These are phyloP conservation scores for Plenodomus tracheiphilus DNA, from an alignment of 2,329 filamentous ascomycete genomes.

Conservation along the genomic window DNA sequence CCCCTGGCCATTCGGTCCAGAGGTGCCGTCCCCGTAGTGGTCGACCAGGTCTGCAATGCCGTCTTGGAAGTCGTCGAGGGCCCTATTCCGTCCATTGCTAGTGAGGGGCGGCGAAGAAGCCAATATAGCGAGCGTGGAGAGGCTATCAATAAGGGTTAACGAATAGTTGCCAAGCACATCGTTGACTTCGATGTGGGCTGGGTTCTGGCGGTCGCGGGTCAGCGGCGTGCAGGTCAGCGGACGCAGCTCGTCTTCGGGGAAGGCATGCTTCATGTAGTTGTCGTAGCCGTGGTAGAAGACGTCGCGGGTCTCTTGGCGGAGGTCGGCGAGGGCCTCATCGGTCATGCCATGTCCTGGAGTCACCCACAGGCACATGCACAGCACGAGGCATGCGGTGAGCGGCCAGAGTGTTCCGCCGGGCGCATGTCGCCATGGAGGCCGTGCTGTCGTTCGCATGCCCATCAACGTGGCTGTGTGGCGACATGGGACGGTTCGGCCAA, in stretches of 20 bases:
- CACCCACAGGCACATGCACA: slow-evolving; percentile 36
- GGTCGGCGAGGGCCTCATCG: slow-evolving; percentile 44
- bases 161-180: slow-evolving; percentile 98
- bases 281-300: slow-evolving; percentile 98
- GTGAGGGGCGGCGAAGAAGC: slow-evolving; percentile 69
- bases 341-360: slow-evolving; percentile 49
- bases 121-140: slow-evolving; percentile 91
- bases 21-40: slow-evolving; percentile 83
- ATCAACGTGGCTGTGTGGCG: slow-evolving; percentile 24
- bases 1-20: slow-evolving; percentile 69
- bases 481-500: slow-evolving; percentile 35
- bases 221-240: slow-evolving; percentile 84
- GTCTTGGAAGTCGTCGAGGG: slow-evolving; percentile 69
- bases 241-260: slow-evolving; percentile 92
- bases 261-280: slow-evolving; percentile 92
- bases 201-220: slow-evolving; percentile 79
- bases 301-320: slow-evolving; percentile 57
- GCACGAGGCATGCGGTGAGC: slow-evolving; percentile 17
- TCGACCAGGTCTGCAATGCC: slow-evolving; percentile 75
- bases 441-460: slow-evolving; percentile 45
- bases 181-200: slow-evolving; percentile 82
- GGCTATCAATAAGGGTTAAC: slow-evolving; percentile 89
- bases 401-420: background rate
- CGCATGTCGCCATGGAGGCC: slow-evolving; percentile 32
- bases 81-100: slow-evolving; percentile 57